These are phyloP conservation scores for Oryza brachyantha DNA, from an alignment of 176 grass and related monocot species.

Conservation along the genomic window DNA sequence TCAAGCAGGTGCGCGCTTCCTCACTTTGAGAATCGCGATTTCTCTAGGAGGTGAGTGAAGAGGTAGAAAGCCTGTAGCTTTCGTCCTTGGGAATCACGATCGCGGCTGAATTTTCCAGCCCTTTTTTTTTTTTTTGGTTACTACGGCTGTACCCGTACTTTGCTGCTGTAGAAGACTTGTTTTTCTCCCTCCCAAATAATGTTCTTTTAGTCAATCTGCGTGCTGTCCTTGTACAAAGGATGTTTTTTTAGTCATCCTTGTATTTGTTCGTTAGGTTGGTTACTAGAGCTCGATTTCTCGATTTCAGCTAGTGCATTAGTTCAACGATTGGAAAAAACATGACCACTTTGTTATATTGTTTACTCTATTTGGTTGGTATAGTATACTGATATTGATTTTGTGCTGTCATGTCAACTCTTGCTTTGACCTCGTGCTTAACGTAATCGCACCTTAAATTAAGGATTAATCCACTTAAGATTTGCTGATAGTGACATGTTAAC, in stretches of 20 bases:
- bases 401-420: background rate
- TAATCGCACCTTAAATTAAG: background rate
- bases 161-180: background rate
- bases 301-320: background rate
- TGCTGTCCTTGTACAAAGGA: too few relatives aligned
- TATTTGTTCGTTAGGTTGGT: background rate
- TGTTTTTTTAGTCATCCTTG: background rate
- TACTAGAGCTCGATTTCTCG: background rate
- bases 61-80: background rate
- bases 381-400: slow-evolving; percentile 1
- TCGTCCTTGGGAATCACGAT: background rate
- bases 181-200: too few relatives aligned
- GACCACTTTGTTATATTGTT: background rate
- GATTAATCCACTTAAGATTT: background rate
- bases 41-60: too few relatives aligned
- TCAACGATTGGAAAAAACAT: background rate
- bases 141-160: background rate
- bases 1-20: slow-evolving; percentile 60
- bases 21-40: slow-evolving; percentile 9
- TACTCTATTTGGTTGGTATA: background rate
- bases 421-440: slow-evolving; percentile 6
- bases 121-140: too few relatives aligned
- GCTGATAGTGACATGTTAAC: background rate
- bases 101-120: background rate
- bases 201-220: too few relatives aligned